phyloP scores from a whole-genome alignment of 306 rosid genomes.

The Glycine soja region DNA sequence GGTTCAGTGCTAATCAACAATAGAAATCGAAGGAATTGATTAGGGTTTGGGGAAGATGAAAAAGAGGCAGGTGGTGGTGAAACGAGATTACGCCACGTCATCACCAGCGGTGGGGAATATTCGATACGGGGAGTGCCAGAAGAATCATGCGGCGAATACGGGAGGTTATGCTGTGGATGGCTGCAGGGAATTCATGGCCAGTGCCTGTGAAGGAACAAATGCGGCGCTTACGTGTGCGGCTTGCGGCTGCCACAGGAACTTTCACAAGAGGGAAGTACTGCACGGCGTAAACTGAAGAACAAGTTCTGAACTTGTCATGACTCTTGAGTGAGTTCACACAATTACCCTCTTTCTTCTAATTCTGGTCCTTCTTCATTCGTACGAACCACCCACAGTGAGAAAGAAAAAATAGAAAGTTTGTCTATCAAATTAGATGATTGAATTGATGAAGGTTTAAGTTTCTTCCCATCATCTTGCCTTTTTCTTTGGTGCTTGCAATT shows the following conservation, averaged over 20 bases:
- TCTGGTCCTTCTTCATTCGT: background rate
- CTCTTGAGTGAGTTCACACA: background rate
- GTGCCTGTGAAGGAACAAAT: slow-evolving; percentile 61
- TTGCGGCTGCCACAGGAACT: slow-evolving; percentile 89
- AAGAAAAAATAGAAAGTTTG: background rate
- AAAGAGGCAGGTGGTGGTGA: slow-evolving; percentile 76
- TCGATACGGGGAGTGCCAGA: slow-evolving; percentile 81
- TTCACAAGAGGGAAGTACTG: slow-evolving; percentile 69
- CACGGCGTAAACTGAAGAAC: background rate
- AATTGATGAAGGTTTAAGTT: background rate
- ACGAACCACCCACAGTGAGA: slow-evolving; percentile 13
- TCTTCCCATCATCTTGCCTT: background rate
- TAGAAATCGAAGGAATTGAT: background rate
- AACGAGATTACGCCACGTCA: slow-evolving; percentile 55
- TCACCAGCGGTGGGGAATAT: slow-evolving; percentile 53
- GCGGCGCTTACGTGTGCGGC: slow-evolving; percentile 83
- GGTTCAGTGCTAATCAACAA: background rate
- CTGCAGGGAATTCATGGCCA: slow-evolving; percentile 86
- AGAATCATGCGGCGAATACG: slow-evolving; percentile 87
- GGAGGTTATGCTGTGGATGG: slow-evolving; percentile 98
- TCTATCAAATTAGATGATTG: slow-evolving; percentile 31
- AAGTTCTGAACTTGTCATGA: background rate
- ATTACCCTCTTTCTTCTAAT: background rate
- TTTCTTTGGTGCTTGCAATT: background rate
- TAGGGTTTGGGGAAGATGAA: slow-evolving; percentile 57